Evolutionary conservation across 148 eudicot species (phyloP).

Genomic region (Vaccinium macrocarpon): DNA sequence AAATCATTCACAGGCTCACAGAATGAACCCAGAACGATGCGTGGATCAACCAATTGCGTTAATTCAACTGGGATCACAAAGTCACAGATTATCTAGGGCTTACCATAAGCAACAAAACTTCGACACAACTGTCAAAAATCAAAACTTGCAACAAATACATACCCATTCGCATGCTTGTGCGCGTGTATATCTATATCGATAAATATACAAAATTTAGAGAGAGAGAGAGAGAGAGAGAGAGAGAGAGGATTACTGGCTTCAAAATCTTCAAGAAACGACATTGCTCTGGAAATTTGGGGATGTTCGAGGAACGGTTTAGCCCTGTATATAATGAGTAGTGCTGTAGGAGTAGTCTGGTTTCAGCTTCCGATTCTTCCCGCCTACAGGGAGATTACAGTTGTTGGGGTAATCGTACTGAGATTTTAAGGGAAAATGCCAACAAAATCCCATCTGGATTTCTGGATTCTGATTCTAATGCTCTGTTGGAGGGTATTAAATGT

Average conservation of each 20-base stretch:
- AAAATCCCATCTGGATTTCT: not conserved
- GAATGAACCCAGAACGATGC: not conserved
- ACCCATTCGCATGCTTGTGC: not conserved
- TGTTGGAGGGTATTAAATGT: no score
- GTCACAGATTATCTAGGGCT: not conserved
- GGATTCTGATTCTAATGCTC: no score
- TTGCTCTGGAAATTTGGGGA: slow-evolving; percentile 14
- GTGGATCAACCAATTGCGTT: not conserved
- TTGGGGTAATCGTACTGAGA: not conserved
- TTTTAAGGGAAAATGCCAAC: not conserved
- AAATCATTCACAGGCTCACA: not conserved
- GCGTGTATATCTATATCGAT: not conserved
- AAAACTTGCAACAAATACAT: not conserved
- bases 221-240: slow-evolving; percentile 7
- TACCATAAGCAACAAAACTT: not conserved
- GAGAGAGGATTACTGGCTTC: slow-evolving; percentile 38
- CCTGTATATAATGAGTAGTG: not conserved
- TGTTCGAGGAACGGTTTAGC: slow-evolving; percentile 12
- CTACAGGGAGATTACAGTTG: not conserved
- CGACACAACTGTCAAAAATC: not conserved
- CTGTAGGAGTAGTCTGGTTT: not conserved
- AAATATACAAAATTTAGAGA: not conserved
- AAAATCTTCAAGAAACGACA: slow-evolving; percentile 52
- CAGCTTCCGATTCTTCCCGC: slow-evolving; percentile 4
- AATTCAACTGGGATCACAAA: not conserved